phyloP scores from a whole-genome alignment of 345 rosid species.

The Lepidium africanum region DNA sequence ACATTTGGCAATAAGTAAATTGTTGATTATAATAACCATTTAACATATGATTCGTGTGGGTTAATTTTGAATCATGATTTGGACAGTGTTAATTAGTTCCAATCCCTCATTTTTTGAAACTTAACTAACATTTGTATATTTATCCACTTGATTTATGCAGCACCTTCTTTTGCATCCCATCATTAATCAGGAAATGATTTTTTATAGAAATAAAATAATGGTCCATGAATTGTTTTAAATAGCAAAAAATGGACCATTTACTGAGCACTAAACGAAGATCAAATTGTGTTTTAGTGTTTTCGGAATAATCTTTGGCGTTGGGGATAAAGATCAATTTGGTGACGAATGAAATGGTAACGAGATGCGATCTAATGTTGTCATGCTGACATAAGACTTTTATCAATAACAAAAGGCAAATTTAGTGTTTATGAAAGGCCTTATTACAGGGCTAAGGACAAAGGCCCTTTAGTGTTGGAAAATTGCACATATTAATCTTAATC shows the following conservation, averaged over 20 bases:
- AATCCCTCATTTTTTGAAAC: not conserved
- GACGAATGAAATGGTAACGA: not conserved
- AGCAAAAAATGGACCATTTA: not conserved
- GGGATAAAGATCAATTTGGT: not conserved
- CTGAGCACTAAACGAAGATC: too few relatives aligned
- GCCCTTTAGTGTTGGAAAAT: too few relatives aligned
- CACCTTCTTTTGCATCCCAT: too few relatives aligned
- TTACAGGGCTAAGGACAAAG: too few relatives aligned
- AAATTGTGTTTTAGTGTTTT: not conserved
- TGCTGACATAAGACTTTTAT: not conserved
- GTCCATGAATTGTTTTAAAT: not conserved
- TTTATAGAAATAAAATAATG: not conserved
- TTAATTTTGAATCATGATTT: not conserved
- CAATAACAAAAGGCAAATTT: not conserved
- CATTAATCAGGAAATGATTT: not conserved
- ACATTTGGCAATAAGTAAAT: constrained; percentile 1
- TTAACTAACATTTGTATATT: not conserved
- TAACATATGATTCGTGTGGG: constrained; percentile 1
- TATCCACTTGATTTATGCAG: not conserved
- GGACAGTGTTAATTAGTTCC: constrained; percentile 8
- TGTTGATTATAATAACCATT: not conserved
- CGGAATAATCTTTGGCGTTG: not conserved
- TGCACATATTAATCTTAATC: too few relatives aligned
- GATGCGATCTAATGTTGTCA: not conserved
- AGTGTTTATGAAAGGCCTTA: not conserved